These are phyloP conservation scores for Rhizophagus sp. DNA, from an alignment of 192 early-diverging fungal genomes.

Conservation along the genomic window DNA sequence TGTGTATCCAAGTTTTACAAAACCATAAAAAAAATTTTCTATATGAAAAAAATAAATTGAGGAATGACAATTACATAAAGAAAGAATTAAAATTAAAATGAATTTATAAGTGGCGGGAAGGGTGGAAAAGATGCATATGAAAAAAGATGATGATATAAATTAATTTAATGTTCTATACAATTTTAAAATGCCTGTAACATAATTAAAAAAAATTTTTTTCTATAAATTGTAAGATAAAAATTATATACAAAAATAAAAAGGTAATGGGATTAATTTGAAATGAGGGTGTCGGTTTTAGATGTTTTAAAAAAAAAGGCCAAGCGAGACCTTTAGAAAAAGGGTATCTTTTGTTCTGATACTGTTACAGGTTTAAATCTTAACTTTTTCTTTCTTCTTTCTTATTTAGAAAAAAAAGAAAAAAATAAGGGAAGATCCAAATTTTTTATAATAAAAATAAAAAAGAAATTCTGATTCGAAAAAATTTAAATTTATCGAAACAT, in stretches of 20 bases:
- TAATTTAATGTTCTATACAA: background rate
- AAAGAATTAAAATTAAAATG: background rate
- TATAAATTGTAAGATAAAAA: background rate
- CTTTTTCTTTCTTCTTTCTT: background rate
- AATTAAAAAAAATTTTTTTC: background rate
- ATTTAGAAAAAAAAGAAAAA: too few species aligned
- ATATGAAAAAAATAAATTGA: too few species aligned
- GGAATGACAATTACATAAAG: background rate
- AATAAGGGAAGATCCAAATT: too few species aligned
- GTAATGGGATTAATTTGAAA: background rate
- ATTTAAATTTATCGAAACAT: background rate
- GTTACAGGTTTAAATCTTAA: background rate
- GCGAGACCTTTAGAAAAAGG: background rate
- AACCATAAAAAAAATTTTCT: too few species aligned
- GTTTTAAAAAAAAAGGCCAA: background rate
- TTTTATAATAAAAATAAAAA: too few species aligned
- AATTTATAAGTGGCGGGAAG: background rate
- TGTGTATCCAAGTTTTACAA: too few species aligned
- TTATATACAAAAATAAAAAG: background rate
- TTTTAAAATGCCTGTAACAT: background rate
- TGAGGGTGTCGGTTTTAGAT: background rate
- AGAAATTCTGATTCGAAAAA: background rate
- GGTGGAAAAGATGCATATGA: background rate
- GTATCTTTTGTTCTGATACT: too few species aligned
- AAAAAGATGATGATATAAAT: background rate